A percentile compares a stretch with the other conserved stretches of the same genome.
Conservation (phyloP, 2,329 filamentous ascomycete genomes). For the Penicillium corylophilum region DNA sequence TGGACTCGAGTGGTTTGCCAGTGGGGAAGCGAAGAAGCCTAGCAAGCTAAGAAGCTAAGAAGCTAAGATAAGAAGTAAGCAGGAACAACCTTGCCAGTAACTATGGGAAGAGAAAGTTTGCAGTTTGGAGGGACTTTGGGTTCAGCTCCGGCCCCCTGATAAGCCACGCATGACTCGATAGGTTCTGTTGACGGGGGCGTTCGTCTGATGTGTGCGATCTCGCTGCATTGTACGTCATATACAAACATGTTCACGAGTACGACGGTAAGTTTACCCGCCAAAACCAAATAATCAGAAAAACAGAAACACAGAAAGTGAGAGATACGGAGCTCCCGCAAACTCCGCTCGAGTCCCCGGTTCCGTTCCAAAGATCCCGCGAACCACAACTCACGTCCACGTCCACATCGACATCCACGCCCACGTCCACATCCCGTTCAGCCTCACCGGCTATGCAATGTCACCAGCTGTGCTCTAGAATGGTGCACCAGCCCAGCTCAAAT, state of each 20-base stretch:
- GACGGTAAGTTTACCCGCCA: background rate
- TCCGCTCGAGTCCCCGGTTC: conserved; percentile 7
- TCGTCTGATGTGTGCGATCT: background rate
- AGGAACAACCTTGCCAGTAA: background rate
- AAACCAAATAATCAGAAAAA: background rate
- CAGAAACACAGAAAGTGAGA: background rate
- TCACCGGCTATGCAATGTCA: conserved; percentile 6
- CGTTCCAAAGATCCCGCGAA: conserved; percentile 8
- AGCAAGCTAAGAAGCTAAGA: background rate
- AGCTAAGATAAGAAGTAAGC: background rate
- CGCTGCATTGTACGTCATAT: background rate
- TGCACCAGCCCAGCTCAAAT: background rate
- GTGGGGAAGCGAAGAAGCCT: conserved; percentile 5
- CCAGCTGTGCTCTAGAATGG: background rate
- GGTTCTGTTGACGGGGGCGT: background rate
- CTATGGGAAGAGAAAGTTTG: too few relatives aligned
- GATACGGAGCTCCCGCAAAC: background rate
- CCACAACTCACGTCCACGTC: background rate
- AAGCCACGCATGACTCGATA: background rate
- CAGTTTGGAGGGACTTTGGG: background rate
- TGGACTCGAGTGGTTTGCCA: background rate
- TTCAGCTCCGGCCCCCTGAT: conserved; percentile 1
- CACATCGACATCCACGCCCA: too few relatives aligned
- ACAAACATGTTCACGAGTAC: background rate
- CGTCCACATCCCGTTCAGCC: conserved; percentile 2